A percentile compares a stretch with the other conserved stretches of the same genome.
phyloP scores from a whole-genome alignment of 257 asterid genomes.

The Solanum raphanifolium region DNA sequence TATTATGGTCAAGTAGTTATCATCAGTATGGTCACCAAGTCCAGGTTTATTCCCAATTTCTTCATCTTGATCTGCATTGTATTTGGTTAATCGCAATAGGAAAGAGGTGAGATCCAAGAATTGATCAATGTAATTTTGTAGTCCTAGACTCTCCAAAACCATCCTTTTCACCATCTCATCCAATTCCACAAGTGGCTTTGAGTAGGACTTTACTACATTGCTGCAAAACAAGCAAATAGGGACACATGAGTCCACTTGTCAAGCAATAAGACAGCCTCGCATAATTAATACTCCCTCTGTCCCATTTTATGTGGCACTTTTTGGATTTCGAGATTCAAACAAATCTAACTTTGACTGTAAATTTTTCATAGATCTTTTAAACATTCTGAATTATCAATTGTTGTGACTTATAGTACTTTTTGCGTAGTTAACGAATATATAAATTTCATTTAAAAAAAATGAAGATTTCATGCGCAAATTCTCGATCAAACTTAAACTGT shows the following conservation, averaged over 20 bases:
- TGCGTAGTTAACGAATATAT: too few relatives aligned
- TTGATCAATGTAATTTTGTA: background rate
- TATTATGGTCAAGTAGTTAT: background rate
- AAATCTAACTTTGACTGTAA: too few relatives aligned
- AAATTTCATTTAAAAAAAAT: too few relatives aligned
- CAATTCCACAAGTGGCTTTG: background rate
- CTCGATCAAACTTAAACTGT: too few relatives aligned
- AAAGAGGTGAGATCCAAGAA: background rate
- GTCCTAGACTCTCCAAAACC: background rate
- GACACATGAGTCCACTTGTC: background rate
- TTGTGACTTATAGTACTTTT: too few relatives aligned
- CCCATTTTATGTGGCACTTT: too few relatives aligned
- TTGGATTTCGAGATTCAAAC: too few relatives aligned
- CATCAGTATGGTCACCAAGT: background rate
- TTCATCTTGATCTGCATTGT: background rate
- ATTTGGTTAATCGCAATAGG: background rate
- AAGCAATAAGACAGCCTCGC: background rate
- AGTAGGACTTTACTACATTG: background rate
- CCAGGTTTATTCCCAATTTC: background rate
- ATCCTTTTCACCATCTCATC: constrained; percentile 1
- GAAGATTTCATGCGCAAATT: too few relatives aligned
- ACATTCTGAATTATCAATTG: too few relatives aligned
- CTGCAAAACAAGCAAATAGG: background rate
- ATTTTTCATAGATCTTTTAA: too few relatives aligned
- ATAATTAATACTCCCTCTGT: too few relatives aligned